These are phyloP conservation scores for Neurospora sp. DNA, from an alignment of 495 filamentous ascomycete species.

Conservation along the genomic window DNA sequence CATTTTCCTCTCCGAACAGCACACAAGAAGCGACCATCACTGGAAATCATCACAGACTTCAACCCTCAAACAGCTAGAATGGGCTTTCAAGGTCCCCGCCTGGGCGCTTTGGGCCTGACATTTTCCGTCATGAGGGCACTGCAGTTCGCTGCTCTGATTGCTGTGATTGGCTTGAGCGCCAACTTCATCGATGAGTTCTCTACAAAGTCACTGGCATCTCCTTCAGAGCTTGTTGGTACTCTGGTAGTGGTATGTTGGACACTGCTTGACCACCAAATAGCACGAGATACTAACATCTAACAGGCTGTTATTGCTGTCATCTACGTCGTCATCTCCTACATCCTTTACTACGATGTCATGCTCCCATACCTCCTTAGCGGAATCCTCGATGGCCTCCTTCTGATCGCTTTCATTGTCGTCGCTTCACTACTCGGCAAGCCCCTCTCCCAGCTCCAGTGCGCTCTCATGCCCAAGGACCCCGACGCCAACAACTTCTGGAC, in stretches of 20 bases:
- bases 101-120: constrained; percentile 69
- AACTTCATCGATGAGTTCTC: constrained; percentile 78
- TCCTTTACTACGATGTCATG: constrained; percentile 70
- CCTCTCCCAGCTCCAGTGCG: constrained; percentile 67
- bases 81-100: constrained; percentile 49
- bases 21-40: constrained; percentile 17
- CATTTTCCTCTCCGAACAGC: constrained; percentile 20
- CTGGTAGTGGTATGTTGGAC: constrained; percentile 59
- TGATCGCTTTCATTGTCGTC: constrained; percentile 69
- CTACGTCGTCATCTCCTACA: constrained; percentile 67
- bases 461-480: constrained; percentile 27
- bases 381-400: constrained; percentile 54
- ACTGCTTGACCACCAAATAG: neutral
- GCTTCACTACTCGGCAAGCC: constrained; percentile 72
- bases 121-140: constrained; percentile 66
- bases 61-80: constrained; percentile 30
- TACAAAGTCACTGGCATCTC: constrained; percentile 48
- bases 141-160: constrained; percentile 61
- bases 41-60: constrained; percentile 24
- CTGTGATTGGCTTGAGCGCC: constrained; percentile 69
- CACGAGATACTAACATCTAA: neutral
- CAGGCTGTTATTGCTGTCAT: constrained; percentile 69
- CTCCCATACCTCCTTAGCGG: constrained; percentile 64
- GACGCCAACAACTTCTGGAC: constrained; percentile 4
- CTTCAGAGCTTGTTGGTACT: constrained; percentile 64